Evolutionary conservation across 2,329 filamentous ascomycete species (phyloP).

Genomic region (Colletotrichum sp.): DNA sequence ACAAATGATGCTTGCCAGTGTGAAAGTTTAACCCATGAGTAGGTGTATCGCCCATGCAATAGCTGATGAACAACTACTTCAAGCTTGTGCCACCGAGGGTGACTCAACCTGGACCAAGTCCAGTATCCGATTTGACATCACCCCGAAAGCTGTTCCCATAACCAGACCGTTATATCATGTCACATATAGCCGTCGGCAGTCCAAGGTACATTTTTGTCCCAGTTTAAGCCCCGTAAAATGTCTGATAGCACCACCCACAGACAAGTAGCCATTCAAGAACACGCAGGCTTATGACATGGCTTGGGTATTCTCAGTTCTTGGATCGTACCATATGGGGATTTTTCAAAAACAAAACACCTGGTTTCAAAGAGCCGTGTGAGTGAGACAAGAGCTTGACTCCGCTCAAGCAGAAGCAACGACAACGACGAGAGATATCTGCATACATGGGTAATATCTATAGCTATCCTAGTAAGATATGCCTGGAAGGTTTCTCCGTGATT

Average conservation of each 20-base stretch:
- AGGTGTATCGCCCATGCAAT: background rate
- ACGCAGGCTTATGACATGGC: background rate
- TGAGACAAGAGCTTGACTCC: background rate
- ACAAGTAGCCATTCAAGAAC: background rate
- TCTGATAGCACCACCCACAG: background rate
- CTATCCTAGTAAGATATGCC: background rate
- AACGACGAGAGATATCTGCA: background rate
- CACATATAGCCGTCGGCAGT: too few species aligned
- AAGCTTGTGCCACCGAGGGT: too few species aligned
- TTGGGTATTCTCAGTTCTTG: background rate
- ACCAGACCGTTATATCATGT: too few species aligned
- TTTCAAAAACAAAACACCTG: background rate
- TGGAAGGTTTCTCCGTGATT: rapidly evolving
- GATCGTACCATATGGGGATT: background rate
- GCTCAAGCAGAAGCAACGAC: background rate
- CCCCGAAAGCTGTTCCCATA: too few species aligned
- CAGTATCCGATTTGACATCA: too few species aligned
- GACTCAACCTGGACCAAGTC: background rate
- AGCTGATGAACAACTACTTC: background rate
- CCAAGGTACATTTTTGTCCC: too few species aligned
- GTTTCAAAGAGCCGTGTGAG: background rate
- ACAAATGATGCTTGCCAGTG: background rate
- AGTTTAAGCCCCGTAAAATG: background rate
- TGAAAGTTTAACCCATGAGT: rapidly evolving
- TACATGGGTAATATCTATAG: background rate